phyloP scores from a whole-genome alignment of 2,329 filamentous ascomycete species.

The Colletotrichum chrysophilum region DNA sequence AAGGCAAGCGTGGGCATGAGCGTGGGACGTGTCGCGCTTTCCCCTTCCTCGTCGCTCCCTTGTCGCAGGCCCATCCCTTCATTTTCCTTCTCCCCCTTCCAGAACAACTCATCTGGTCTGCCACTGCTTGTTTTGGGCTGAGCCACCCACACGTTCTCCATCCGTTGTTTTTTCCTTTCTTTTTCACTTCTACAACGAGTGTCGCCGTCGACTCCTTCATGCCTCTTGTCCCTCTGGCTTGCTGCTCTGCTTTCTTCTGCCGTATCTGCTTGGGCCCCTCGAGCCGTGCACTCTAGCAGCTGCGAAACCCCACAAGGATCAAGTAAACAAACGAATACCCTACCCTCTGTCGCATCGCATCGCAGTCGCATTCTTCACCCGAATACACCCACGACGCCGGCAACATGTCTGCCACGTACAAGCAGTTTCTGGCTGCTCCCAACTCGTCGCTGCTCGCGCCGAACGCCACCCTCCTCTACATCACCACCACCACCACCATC shows the following conservation, averaged over 20 bases:
- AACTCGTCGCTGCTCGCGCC: slow-evolving; percentile 66
- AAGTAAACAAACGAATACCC: not conserved
- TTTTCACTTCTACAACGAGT: not conserved
- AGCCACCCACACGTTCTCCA: slow-evolving; percentile 21
- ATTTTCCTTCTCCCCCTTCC: slow-evolving; percentile 22
- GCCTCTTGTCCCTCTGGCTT: slow-evolving; percentile 6
- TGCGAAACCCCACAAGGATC: not conserved
- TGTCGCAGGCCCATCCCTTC: slow-evolving; percentile 22
- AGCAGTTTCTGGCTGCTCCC: slow-evolving; percentile 74
- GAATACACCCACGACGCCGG: slow-evolving; percentile 1
- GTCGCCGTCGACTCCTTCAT: not conserved
- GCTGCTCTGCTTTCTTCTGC: slow-evolving; percentile 8
- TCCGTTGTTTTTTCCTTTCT: slow-evolving; percentile 11
- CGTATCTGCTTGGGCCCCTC: slow-evolving; percentile 11
- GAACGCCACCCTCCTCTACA: slow-evolving; percentile 80
- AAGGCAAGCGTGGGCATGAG: not conserved
- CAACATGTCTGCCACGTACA: slow-evolving; percentile 60
- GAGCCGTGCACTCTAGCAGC: slow-evolving; percentile 2
- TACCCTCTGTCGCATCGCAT: slow-evolving; percentile 1
- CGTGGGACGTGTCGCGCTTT: slow-evolving; percentile 14
- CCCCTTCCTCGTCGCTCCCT: slow-evolving; percentile 12
- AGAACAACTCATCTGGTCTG: slow-evolving; percentile 15
- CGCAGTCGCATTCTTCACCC: not conserved
- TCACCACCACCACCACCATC: slow-evolving; percentile 83
- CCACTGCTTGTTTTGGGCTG: slow-evolving; percentile 16